Evolutionary conservation across 176 grass and related monocot genomes (phyloP).

Genomic region (Oryza rufipogon): DNA sequence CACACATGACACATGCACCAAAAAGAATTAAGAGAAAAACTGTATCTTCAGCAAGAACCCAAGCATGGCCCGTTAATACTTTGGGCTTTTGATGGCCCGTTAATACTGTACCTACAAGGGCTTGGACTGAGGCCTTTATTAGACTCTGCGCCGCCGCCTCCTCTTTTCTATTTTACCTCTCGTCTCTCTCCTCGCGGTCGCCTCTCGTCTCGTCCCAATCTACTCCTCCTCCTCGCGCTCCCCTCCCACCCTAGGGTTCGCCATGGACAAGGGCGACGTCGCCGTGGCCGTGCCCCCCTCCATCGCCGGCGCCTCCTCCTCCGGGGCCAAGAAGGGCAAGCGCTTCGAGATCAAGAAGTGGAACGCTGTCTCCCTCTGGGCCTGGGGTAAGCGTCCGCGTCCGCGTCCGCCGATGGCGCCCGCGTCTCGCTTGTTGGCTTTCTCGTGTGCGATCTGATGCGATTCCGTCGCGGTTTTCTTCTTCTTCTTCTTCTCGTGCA

Average conservation of each 20-base stretch:
- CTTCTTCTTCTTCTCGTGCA: constrained; percentile 18
- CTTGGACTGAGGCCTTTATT: background rate
- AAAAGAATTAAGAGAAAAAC: too few species aligned
- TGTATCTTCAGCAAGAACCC: too few species aligned
- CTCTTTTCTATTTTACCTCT: too few species aligned
- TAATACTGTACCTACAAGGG: too few species aligned
- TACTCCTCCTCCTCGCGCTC: background rate
- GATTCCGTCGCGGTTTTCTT: constrained; percentile 12
- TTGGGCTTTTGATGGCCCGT: too few species aligned
- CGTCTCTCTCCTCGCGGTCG: too few species aligned
- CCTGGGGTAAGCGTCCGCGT: constrained; percentile 67
- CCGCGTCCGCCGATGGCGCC: too few species aligned
- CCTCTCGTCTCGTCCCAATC: background rate
- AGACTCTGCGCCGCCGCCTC: background rate
- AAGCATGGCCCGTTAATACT: too few species aligned
- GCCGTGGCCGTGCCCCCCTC: constrained; percentile 45
- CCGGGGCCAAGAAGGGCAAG: constrained; percentile 65
- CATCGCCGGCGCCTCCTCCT: constrained; percentile 27
- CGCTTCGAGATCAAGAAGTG: constrained; percentile 99
- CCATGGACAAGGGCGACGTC: constrained; percentile 58
- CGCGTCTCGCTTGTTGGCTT: constrained; percentile 9
- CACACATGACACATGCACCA: too few species aligned
- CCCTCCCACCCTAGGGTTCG: constrained; percentile 19
- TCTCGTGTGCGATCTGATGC: background rate
- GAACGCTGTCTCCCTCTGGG: constrained; percentile 99